Evolutionary conservation across 1,139 yeast species (phyloP).

Genomic region (Yamadazyma dushanensis): DNA sequence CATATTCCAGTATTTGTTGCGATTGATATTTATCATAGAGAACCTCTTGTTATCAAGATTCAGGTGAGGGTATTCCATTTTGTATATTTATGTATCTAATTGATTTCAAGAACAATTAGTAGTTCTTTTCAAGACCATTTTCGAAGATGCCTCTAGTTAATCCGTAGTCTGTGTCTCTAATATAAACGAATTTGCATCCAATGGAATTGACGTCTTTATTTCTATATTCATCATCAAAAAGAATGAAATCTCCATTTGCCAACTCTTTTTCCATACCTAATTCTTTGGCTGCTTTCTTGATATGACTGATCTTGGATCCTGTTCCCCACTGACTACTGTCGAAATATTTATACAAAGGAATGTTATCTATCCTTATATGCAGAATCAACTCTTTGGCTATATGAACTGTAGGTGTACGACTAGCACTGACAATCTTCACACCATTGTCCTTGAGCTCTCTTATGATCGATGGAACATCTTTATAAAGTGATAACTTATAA

Average conservation of each 20-base stretch:
- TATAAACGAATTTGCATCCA: slow-evolving; percentile 61
- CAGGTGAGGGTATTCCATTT: not conserved
- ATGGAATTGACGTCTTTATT: slow-evolving; percentile 63
- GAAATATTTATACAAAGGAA: slow-evolving; percentile 49
- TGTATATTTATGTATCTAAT: slow-evolving; percentile 1
- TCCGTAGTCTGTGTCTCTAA: slow-evolving; percentile 46
- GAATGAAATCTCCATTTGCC: slow-evolving; percentile 49
- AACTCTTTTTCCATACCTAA: slow-evolving; percentile 42
- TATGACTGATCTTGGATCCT: slow-evolving; percentile 63
- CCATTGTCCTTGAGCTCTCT: slow-evolving; percentile 38
- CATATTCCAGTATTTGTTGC: slow-evolving; percentile 20
- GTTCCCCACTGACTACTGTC: slow-evolving; percentile 65
- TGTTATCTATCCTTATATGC: slow-evolving; percentile 45
- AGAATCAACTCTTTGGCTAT: slow-evolving; percentile 59
- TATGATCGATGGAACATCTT: slow-evolving; percentile 61
- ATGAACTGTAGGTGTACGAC: slow-evolving; percentile 64
- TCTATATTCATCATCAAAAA: slow-evolving; percentile 70
- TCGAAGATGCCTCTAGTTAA: slow-evolving; percentile 50
- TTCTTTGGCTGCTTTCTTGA: slow-evolving; percentile 45
- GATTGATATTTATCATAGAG: slow-evolving; percentile 7
- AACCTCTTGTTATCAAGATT: slow-evolving; percentile 5
- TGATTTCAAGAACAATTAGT: not conserved
- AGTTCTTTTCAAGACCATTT: slow-evolving; percentile 30
- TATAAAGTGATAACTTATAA: slow-evolving; percentile 50
- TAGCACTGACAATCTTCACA: slow-evolving; percentile 60